Evolutionary conservation across 192 early-diverging fungal species (phyloP).

Genomic region (Mortierella alpina): DNA sequence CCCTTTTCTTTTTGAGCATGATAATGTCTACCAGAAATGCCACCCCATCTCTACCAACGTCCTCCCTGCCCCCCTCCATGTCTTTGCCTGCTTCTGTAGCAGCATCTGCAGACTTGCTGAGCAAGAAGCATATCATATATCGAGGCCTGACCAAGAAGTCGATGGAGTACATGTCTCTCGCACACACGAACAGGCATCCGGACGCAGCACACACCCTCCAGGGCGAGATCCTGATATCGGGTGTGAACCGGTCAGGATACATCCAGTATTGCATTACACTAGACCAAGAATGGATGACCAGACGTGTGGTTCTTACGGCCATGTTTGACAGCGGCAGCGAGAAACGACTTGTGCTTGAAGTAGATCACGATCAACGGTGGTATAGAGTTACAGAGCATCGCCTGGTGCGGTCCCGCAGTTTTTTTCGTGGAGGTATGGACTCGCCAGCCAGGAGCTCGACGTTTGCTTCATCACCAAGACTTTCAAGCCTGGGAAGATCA

Average conservation of each 20-base stretch:
- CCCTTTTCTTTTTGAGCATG: neutral
- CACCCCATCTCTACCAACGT: conserved; percentile 11
- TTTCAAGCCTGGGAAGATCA: neutral
- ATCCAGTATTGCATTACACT: conserved; percentile 43
- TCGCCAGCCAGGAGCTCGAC: neutral
- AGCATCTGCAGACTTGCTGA: conserved; percentile 17
- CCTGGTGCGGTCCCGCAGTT: conserved; percentile 34
- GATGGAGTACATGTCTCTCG: conserved; percentile 43
- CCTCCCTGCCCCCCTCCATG: conserved; percentile 11
- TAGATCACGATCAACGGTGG: conserved; percentile 44
- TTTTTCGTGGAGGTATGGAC: conserved; percentile 36
- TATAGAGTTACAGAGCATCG: conserved; percentile 45
- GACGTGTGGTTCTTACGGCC: conserved; percentile 29
- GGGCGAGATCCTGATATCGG: conserved; percentile 34
- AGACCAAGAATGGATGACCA: conserved; percentile 47
- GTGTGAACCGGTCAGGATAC: conserved; percentile 17
- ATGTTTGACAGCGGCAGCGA: conserved; percentile 32
- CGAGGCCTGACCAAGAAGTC: conserved; percentile 29
- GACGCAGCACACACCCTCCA: conserved; percentile 27
- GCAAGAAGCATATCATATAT: conserved; percentile 25
- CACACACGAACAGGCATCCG: conserved; percentile 21
- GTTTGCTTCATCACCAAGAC: conserved; percentile 2
- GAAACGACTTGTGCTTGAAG: conserved; percentile 34
- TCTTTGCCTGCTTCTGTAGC: conserved; percentile 11
- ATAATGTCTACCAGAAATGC: conserved; percentile 28